Evolutionary conservation across 2,329 filamentous ascomycete species (phyloP).

Genomic region (Aaosphaeria pasadenensis): DNA sequence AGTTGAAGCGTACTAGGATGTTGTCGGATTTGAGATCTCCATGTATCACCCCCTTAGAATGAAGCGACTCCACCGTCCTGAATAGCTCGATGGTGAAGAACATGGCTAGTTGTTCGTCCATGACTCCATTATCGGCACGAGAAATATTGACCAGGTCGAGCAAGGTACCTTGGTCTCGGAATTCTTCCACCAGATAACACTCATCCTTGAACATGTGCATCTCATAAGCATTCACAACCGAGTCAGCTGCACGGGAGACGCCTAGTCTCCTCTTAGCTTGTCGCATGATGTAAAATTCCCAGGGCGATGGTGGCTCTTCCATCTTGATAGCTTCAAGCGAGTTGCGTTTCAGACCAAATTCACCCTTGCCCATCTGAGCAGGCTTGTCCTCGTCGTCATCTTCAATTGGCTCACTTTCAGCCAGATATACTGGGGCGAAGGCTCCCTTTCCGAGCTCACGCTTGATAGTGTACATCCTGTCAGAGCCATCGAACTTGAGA

Average conservation of each 20-base stretch:
- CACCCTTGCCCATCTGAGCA: conserved; percentile 61
- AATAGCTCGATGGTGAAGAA: conserved; percentile 92
- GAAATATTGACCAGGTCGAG: conserved; percentile 93
- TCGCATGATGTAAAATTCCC: conserved; percentile 97
- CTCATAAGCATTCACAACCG: conserved; percentile 80
- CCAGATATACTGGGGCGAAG: conserved; percentile 92
- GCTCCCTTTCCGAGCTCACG: conserved; percentile 88
- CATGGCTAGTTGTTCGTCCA: conserved; percentile 92
- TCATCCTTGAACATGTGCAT: conserved; percentile 91
- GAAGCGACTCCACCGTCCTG: conserved; percentile 83
- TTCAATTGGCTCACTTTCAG: conserved; percentile 66
- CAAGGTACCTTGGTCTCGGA: conserved; percentile 82
- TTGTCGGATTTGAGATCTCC: conserved; percentile 97
- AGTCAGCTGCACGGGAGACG: conserved; percentile 67
- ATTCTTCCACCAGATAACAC: conserved; percentile 84
- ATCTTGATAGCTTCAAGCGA: conserved; percentile 86
- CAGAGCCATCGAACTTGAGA: conserved; percentile 65
- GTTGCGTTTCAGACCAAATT: conserved; percentile 57
- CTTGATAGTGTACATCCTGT: conserved; percentile 71
- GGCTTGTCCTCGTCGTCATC: conserved; percentile 43
- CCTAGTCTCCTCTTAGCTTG: conserved; percentile 75
- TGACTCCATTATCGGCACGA: conserved; percentile 67
- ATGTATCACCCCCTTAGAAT: conserved; percentile 76
- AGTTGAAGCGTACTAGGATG: conserved; percentile 80
- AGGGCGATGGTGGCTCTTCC: conserved; percentile 82